Base-by-base conservation (phyloP, 306 rosid genomes). In the Quercus wislizeni region DNA sequence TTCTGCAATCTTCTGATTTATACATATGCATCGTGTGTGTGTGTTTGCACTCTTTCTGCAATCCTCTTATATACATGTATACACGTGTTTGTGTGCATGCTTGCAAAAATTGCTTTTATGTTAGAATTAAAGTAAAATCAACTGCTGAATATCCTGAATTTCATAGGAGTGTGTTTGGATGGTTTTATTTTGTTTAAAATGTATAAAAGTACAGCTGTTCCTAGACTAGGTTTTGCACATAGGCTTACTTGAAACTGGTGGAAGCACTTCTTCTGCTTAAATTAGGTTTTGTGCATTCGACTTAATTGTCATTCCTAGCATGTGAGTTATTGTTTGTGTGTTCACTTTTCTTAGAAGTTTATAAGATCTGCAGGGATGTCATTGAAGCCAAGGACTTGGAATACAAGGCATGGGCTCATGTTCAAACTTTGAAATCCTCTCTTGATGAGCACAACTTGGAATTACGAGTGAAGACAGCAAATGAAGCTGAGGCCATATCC, bases 401-500 rank as follows among this genome's bases (percentile, higher is more conserved):
- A 85, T 89, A 90, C 87, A 89, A 86, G 86, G 94, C 92, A 51
- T 88, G 98, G 98, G 94, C 99, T 18, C 82, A 4, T 86, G 96
- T 93, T 83, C 93, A 89, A 78, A 83, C 86, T 82, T 86, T 96
- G 70, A 91, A 91, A 80, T 88, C 91, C 71, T 91, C 92, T 78
- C 97, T 96, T 74, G 97, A 93, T 63, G 99, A 96, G 80, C 92
- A 79, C 86, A 85, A 74, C 72, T 89, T 96, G 82, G 99, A 96
- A 87, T 80, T 84, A 75, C 96, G 94, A 76, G 99, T 96, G 73
- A 96, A 93, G 85, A 88, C 67, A n/a, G 99, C 99, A 77, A 96
- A 77, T 88, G 97, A 96, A 86, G 93, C 97, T 55, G 99, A 96
- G 88, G 98, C 97, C 76, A 82, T 85, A 83, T 90, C 99, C 65